Evolutionary conservation across 495 filamentous ascomycete species (phyloP).

Genomic region (Xylaria bambusicola): DNA sequence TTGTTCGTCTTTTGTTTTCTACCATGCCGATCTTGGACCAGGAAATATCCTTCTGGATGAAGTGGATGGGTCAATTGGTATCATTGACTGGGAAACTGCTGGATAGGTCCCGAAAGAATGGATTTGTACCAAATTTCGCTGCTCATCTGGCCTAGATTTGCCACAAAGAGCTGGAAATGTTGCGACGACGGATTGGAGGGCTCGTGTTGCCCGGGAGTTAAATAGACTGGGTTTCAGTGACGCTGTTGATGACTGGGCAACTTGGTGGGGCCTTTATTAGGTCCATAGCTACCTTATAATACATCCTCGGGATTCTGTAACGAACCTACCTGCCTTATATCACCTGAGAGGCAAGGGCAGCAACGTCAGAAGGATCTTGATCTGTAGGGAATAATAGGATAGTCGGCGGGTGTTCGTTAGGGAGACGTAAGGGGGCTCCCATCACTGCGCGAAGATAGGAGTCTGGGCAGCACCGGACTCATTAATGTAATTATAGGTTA

Average conservation of each 20-base stretch:
- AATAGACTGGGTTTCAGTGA: slow-evolving; percentile 9
- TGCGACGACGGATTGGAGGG: slow-evolving; percentile 13
- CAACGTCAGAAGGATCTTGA: no score
- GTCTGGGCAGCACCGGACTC: no score
- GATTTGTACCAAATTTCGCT: slow-evolving; percentile 34
- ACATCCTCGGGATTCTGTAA: no score
- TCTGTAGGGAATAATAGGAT: no score
- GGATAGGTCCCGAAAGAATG: slow-evolving; percentile 36
- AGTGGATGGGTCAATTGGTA: slow-evolving; percentile 28
- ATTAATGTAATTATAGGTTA: no score
- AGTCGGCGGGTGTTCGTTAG: no score
- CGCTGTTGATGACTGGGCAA: slow-evolving; percentile 13
- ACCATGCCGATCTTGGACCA: slow-evolving; percentile 40
- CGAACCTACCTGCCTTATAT: no score
- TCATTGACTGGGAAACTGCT: slow-evolving; percentile 41
- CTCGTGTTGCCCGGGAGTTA: slow-evolving; percentile 12
- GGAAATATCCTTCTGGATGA: slow-evolving; percentile 35
- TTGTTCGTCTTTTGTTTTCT: slow-evolving; percentile 35
- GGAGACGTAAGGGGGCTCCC: no score
- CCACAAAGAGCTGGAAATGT: slow-evolving; percentile 19
- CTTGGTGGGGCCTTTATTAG: slow-evolving; percentile 14
- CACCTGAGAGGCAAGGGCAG: no score
- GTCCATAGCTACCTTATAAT: no score
- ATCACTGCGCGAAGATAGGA: no score
- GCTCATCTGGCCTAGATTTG: slow-evolving; percentile 29